Evolutionary conservation across 1,139 yeast genomes (phyloP), one percentile per base, ranked within the genome.

Genomic region (Barnettozyma hawaiiensis): DNA sequence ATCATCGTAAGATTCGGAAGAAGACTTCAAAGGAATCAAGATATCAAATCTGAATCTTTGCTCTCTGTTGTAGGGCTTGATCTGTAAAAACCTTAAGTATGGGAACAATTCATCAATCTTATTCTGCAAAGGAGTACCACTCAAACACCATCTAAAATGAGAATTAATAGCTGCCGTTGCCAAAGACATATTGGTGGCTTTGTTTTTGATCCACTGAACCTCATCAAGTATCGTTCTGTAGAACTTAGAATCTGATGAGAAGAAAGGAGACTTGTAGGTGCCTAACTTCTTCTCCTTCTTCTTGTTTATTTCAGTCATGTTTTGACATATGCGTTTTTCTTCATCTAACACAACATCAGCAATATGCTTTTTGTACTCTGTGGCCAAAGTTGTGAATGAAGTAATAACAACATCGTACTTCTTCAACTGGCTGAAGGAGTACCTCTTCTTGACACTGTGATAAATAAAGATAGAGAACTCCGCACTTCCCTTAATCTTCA

Each of bases 81-180:
- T 81, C 40, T 74, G 67, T 45, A 92, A 65, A 58, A 89, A 92
- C 49, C 90, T 63, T 23, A 92, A 60, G 36, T 89, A 64, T 2
- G 97, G 89, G 58, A 71, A 86, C 32, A 94, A 65, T 55, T 92
- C 99, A 35, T 77, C 84, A 46, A 90, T 75, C 42, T 70, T 75
- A 55, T 92, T 92, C 63, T 94, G 97, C 69, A 94, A 82, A 0
- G 98, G 98, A 0, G 99, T 92, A 53, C 98, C 99, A 5, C 95
- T 80, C 35, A 92, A 67, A 55, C 96, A 85, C 78, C 95, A 81
- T 44, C 92, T 69, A 53, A 76, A 78, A 1, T 59, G 62, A 0
- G 80, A 67, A 26, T 70, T 63, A 15, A 90, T 50, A 12, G 73
- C 67, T 6, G 81, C 72, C 42, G 83, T 81, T 0, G 96, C 81